These are phyloP conservation scores for Neostapfia colusana DNA, from an alignment of 176 grass and related monocot species.

Conservation along the genomic window DNA sequence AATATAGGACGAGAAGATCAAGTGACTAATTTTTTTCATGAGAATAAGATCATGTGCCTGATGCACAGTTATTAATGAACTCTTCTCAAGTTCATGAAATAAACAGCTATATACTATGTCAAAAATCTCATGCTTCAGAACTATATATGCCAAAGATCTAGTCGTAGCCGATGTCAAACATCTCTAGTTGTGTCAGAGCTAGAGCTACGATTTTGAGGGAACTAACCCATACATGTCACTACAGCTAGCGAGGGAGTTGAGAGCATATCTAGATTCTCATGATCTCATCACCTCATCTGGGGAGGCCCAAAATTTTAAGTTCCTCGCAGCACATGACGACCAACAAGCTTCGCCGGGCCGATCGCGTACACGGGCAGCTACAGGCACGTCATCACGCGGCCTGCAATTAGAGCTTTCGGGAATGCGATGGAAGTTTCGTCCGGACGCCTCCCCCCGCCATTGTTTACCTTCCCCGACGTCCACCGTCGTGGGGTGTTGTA, in stretches of 20 bases:
- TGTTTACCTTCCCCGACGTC: constrained; percentile 44
- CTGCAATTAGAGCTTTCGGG: constrained; percentile 39
- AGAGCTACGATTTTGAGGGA: too few species aligned
- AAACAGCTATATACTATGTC: too few species aligned
- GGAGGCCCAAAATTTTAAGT: background rate
- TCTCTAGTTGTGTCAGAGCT: too few species aligned
- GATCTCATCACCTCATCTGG: too few species aligned
- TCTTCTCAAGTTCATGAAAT: too few species aligned
- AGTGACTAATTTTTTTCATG: too few species aligned
- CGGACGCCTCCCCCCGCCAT: constrained; percentile 16
- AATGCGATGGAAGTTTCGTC: constrained; percentile 37
- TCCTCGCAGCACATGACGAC: constrained; percentile 9
- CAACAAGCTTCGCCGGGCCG: background rate
- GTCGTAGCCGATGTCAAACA: too few species aligned
- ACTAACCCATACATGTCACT: background rate
- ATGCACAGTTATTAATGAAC: constrained; percentile 1
- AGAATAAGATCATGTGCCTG: too few species aligned
- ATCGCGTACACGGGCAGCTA: background rate
- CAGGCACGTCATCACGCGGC: background rate
- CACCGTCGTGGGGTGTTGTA: constrained; percentile 44
- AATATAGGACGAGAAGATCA: constrained; percentile 3
- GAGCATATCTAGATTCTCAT: background rate
- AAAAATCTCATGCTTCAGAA: too few species aligned
- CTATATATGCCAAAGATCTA: too few species aligned
- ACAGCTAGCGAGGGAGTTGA: background rate